Conservation (phyloP, 805 yeast genomes). For the Metahyphopichia silvanorum region DNA sequence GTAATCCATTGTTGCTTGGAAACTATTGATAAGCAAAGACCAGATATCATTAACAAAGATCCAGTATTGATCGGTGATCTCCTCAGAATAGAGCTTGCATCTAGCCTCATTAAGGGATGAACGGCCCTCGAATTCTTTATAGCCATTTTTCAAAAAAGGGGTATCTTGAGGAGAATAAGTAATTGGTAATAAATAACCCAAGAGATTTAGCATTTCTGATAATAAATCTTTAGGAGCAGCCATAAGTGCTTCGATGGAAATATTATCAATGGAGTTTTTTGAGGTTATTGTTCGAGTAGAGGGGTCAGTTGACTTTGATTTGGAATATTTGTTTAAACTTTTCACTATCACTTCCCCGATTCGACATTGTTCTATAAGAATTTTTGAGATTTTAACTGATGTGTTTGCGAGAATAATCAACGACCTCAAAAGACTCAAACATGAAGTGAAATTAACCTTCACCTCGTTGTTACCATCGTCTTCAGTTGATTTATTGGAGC, state of each 20-base stretch:
- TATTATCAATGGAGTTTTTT: slow-evolving; percentile 8
- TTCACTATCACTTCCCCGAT: slow-evolving; percentile 46
- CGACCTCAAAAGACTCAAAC: slow-evolving; percentile 42
- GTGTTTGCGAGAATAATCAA: slow-evolving; percentile 41
- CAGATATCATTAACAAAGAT: slow-evolving; percentile 46
- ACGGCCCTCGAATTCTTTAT: slow-evolving; percentile 5
- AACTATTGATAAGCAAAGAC: slow-evolving; percentile 56
- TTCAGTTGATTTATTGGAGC: slow-evolving; percentile 21
- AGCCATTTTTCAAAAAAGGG: slow-evolving; percentile 24
- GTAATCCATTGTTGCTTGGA: slow-evolving; percentile 69
- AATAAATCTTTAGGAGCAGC: slow-evolving; percentile 68
- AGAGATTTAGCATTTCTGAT: slow-evolving; percentile 49
- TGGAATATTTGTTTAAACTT: slow-evolving; percentile 52
- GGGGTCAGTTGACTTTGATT: slow-evolving; percentile 11
- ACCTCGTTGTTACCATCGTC: slow-evolving; percentile 9
- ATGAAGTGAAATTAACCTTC: slow-evolving; percentile 32
- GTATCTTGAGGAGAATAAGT: slow-evolving; percentile 24
- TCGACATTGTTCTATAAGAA: slow-evolving; percentile 46
- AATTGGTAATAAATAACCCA: slow-evolving; percentile 58
- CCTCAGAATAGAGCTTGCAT: slow-evolving; percentile 22
- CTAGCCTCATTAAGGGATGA: slow-evolving; percentile 27
- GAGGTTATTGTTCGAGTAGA: slow-evolving; percentile 4
- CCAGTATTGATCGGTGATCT: slow-evolving; percentile 18
- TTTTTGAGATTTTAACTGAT: slow-evolving; percentile 38
- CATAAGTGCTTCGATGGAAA: slow-evolving; percentile 69